These are phyloP conservation scores for Penicillium diatomitis DNA, from an alignment of 495 filamentous ascomycete species.

Conservation along the genomic window DNA sequence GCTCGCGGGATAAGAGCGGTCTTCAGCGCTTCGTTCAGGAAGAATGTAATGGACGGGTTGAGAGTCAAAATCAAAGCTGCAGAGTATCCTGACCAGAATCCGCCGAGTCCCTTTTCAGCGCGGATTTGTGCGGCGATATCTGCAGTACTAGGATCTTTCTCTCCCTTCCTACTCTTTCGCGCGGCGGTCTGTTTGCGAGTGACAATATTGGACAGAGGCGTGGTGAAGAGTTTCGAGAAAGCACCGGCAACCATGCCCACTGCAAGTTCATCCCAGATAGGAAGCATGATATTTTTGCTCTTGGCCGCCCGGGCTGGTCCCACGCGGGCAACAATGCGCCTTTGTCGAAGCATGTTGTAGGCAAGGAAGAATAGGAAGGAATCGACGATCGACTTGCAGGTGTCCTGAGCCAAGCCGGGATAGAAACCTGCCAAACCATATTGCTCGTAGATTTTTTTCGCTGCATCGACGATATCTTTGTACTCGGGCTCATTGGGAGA, in stretches of 20 bases:
- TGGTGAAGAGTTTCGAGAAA: slow-evolving; percentile 68
- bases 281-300: slow-evolving; percentile 42
- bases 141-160: slow-evolving; percentile 22
- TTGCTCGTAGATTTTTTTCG: slow-evolving; percentile 57
- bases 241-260: slow-evolving; percentile 73
- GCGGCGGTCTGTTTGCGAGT: slow-evolving; percentile 69
- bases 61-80: slow-evolving; percentile 71
- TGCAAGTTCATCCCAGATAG: slow-evolving; percentile 62
- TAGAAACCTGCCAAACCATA: slow-evolving; percentile 69
- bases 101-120: slow-evolving; percentile 60
- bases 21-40: slow-evolving; percentile 65
- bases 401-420: slow-evolving; percentile 62
- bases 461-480: slow-evolving; percentile 54
- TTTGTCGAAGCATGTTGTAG: slow-evolving; percentile 61
- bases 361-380: slow-evolving; percentile 79
- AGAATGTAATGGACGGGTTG: slow-evolving; percentile 81
- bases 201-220: slow-evolving; percentile 76
- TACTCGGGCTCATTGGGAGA: slow-evolving; percentile 43
- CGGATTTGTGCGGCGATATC: slow-evolving; percentile 57
- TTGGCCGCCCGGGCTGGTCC: slow-evolving; percentile 23
- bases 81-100: slow-evolving; percentile 89
- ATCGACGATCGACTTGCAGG: slow-evolving; percentile 62
- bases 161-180: slow-evolving; percentile 7
- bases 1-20: slow-evolving; percentile 43
- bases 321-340: slow-evolving; percentile 41